A percentile compares a stretch with the other conserved stretches of the same genome.
These are phyloP conservation scores for Ascoidea asiatica DNA, from an alignment of 805 yeast species.

Conservation along the genomic window DNA sequence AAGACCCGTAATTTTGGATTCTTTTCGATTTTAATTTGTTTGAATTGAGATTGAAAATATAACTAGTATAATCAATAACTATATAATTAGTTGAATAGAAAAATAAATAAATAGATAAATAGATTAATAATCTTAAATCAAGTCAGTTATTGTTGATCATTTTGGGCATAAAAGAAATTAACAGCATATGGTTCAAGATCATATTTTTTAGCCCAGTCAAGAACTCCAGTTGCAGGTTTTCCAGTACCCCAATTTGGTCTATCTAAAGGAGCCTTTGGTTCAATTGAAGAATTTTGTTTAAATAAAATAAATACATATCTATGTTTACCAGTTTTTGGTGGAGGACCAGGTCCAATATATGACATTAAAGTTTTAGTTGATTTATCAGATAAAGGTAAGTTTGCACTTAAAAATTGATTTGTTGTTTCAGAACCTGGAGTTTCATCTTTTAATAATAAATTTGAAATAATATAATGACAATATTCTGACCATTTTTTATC, in stretches of 20 bases:
- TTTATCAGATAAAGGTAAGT: conserved; percentile 16
- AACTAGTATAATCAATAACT: too few species aligned
- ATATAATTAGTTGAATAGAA: too few species aligned
- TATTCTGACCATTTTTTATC: conserved; percentile 86
- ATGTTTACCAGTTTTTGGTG: conserved; percentile 73
- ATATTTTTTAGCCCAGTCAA: conserved; percentile 55
- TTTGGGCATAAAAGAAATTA: conserved; percentile 72
- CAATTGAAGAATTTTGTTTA: conserved; percentile 37
- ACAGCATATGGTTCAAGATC: conserved; percentile 54
- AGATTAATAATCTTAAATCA: too few species aligned
- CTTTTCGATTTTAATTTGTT: too few species aligned
- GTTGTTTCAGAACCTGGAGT: conserved; percentile 14
- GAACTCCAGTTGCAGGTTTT: conserved; percentile 60
- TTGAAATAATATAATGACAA: conserved; percentile 58
- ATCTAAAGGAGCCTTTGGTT: conserved; percentile 21
- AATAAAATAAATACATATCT: conserved; percentile 70
- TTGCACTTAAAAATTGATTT: conserved; percentile 19
- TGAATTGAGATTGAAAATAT: too few species aligned
- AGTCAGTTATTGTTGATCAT: conserved; percentile 11
- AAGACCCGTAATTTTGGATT: too few species aligned
- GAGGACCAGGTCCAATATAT: conserved; percentile 86
- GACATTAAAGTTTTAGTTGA: conserved; percentile 32
- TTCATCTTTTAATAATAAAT: conserved; percentile 27
- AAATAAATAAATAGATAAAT: too few species aligned
- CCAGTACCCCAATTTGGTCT: conserved; percentile 79